These are phyloP conservation scores for Claviceps cyperi DNA, from an alignment of 2,329 filamentous ascomycete genomes.

Conservation along the genomic window DNA sequence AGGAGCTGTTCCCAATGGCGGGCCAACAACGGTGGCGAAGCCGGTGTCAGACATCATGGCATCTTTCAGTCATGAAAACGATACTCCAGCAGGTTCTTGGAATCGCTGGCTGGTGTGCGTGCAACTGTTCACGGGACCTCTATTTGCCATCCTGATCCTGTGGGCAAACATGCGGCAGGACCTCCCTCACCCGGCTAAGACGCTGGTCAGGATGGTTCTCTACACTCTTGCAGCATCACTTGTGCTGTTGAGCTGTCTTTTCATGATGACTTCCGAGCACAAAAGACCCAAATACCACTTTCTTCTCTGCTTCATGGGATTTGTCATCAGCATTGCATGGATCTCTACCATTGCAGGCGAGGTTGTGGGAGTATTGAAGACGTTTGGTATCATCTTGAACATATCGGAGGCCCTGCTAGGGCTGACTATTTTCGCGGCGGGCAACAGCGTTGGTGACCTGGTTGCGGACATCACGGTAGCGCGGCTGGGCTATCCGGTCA, in stretches of 20 bases:
- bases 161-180: conserved; percentile 56
- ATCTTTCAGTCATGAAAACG: conserved; percentile 18
- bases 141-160: conserved; percentile 65
- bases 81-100: conserved; percentile 46
- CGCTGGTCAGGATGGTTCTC: conserved; percentile 42
- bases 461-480: conserved; percentile 93
- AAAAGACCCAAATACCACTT: conserved; percentile 60
- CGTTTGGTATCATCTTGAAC: conserved; percentile 76
- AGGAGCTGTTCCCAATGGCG: neutral
- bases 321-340: conserved; percentile 85
- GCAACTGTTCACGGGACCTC: conserved; percentile 74
- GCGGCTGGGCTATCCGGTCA: conserved; percentile 84
- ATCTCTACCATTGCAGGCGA: conserved; percentile 92
- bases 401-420: conserved; percentile 93
- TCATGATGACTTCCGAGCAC: conserved; percentile 53
- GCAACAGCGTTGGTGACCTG: conserved; percentile 86
- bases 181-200: conserved; percentile 32
- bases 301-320: conserved; percentile 75
- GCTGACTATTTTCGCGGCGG: conserved; percentile 89
- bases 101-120: conserved; percentile 79
- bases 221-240: conserved; percentile 56
- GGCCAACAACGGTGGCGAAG: conserved; percentile 9
- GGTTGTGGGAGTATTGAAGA: conserved; percentile 88
- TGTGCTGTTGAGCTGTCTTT: conserved; percentile 48
- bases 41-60: conserved; percentile 17